phyloP scores from a whole-genome alignment of 352 stramenopile species.

The Pythium monospermum region DNA sequence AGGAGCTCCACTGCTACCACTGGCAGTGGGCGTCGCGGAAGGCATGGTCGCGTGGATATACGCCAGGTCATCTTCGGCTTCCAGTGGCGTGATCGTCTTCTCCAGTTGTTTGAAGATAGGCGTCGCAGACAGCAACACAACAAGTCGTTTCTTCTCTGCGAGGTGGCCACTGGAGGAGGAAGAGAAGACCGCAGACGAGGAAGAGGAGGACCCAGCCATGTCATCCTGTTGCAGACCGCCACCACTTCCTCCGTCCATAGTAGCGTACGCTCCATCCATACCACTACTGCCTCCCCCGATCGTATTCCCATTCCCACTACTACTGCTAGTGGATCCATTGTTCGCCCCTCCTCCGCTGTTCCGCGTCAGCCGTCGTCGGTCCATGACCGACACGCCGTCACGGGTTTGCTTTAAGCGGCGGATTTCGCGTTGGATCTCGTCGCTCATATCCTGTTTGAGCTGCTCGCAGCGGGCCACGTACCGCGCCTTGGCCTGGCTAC shows the following conservation, averaged over 20 bases:
- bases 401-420: constrained; percentile 44
- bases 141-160: constrained; percentile 55
- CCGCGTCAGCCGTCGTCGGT: constrained; percentile 34
- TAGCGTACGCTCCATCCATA: too few relatives aligned
- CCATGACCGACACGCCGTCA: constrained; percentile 62
- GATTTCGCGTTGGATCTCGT: constrained; percentile 51
- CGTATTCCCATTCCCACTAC: constrained; percentile 5
- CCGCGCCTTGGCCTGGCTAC: constrained; percentile 27
- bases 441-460: constrained; percentile 46
- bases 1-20: too few relatives aligned
- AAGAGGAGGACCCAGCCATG: too few relatives aligned
- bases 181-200: too few relatives aligned
- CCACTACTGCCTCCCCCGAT: constrained; percentile 16
- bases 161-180: constrained; percentile 27
- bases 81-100: constrained; percentile 25
- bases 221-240: too few relatives aligned
- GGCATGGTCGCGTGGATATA: constrained; percentile 27
- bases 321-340: constrained; percentile 16
- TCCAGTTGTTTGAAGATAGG: constrained; percentile 44
- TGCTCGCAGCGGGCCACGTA: constrained; percentile 43
- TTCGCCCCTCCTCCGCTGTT: constrained; percentile 17
- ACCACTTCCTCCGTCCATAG: too few relatives aligned
- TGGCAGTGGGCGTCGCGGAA: too few relatives aligned
- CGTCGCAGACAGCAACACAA: constrained; percentile 39
- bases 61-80: constrained; percentile 37